Percentiles rank a stretch among this genome's conserved stretches.
Evolutionary conservation across 2,329 filamentous ascomycete species (phyloP).

Genomic region (Diplodia corticola): DNA sequence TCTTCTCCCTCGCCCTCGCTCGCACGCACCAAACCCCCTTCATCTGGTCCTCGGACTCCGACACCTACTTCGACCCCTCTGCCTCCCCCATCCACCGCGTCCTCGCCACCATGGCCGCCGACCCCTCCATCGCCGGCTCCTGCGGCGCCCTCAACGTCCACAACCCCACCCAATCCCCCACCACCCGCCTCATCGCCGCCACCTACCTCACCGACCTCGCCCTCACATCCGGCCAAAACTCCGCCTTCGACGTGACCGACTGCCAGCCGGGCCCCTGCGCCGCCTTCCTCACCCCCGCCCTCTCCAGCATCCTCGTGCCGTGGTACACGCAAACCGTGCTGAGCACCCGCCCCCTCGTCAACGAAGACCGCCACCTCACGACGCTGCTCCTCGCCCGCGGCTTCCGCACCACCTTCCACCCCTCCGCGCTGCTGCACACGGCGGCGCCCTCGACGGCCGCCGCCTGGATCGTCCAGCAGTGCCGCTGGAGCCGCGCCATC

Average conservation of each 20-base stretch:
- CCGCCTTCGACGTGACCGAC: conserved; percentile 35
- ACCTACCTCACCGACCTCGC: conserved; percentile 41
- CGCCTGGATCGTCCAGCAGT: conserved; percentile 41
- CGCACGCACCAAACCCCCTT: conserved; percentile 38
- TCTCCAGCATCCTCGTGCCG: conserved; percentile 34
- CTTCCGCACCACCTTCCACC: conserved; percentile 39
- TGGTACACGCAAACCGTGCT: conserved; percentile 42
- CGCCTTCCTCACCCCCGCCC: conserved; percentile 35
- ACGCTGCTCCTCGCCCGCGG: conserved; percentile 39
- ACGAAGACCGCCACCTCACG: conserved; percentile 43
- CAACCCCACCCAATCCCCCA: conserved; percentile 35
- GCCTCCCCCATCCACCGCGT: conserved; percentile 32
- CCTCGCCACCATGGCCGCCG: conserved; percentile 35
- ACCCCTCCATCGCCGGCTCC: conserved; percentile 36
- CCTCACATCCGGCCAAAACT: conserved; percentile 36
- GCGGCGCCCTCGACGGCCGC: conserved; percentile 40
- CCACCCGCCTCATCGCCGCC: conserved; percentile 35
- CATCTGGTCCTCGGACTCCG: conserved; percentile 42
- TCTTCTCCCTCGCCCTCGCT: conserved; percentile 38
- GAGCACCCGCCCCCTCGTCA: conserved; percentile 34
- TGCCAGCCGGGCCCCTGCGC: conserved; percentile 43
- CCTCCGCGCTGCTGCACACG: conserved; percentile 37
- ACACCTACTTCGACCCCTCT: conserved; percentile 34
- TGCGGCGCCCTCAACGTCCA: conserved; percentile 39
- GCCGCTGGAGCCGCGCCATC: conserved; percentile 40